Conservation (phyloP, 805 yeast species). For the Kuraishia piskuri region DNA sequence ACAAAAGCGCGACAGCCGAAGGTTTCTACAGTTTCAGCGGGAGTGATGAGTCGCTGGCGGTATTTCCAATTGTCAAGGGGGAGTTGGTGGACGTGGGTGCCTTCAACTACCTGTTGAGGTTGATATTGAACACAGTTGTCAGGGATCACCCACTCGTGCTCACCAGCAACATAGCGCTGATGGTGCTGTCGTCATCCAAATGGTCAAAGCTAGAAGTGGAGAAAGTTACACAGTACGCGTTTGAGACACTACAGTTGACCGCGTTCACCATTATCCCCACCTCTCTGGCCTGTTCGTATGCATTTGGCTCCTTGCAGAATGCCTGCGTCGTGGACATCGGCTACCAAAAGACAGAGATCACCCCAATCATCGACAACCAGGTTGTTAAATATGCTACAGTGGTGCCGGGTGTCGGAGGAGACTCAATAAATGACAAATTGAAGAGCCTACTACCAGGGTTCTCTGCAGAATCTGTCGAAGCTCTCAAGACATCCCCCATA, state of each 20-base stretch:
- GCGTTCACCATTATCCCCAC: conserved; percentile 65
- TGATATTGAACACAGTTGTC: conserved; percentile 40
- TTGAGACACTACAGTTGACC: conserved; percentile 64
- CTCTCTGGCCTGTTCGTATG: conserved; percentile 63
- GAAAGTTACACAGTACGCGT: conserved; percentile 59
- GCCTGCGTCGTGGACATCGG: conserved; percentile 80
- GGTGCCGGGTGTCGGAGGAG: conserved; percentile 44
- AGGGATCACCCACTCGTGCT: conserved; percentile 20
- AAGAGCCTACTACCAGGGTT: conserved; percentile 49
- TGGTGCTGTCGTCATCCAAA: conserved; percentile 53
- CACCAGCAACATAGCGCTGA: conserved; percentile 48
- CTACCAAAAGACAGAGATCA: conserved; percentile 59
- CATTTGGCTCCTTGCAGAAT: conserved; percentile 56
- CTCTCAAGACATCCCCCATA: conserved; percentile 63
- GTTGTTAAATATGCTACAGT: conserved; percentile 34
- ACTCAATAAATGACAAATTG: conserved; percentile 47
- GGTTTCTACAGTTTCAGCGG: conserved; percentile 28
- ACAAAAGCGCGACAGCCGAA: conserved; percentile 16
- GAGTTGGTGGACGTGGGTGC: conserved; percentile 62
- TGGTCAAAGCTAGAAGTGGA: conserved; percentile 72
- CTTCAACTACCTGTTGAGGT: conserved; percentile 50
- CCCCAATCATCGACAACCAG: conserved; percentile 72
- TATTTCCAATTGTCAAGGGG: conserved; percentile 61
- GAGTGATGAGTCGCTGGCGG: conserved; percentile 29
- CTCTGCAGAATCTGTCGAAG: conserved; percentile 52